phyloP scores from a whole-genome alignment of 352 stramenopile species.

The Globisporangium parvum region DNA sequence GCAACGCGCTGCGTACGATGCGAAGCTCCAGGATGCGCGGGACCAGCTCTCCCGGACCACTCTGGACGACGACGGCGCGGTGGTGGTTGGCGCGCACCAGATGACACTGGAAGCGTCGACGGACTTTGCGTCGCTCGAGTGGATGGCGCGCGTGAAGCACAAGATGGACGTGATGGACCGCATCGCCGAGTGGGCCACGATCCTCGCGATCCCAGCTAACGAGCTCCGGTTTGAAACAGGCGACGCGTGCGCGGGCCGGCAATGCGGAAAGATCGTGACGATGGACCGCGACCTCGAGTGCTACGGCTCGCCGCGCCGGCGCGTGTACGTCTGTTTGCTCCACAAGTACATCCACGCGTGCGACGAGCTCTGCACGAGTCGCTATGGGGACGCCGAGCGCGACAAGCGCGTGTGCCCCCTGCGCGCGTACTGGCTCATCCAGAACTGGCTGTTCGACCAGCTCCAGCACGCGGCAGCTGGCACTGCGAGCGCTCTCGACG shows the following conservation, averaged over 20 bases:
- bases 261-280: constrained; percentile 74
- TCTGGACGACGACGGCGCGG: constrained; percentile 6
- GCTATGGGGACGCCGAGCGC: constrained; percentile 43
- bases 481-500: neutral
- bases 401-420: constrained; percentile 64
- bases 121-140: constrained; percentile 76
- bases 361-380: constrained; percentile 66
- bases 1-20: constrained; percentile 50
- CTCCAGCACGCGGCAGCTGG: constrained; percentile 17
- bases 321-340: constrained; percentile 70
- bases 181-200: constrained; percentile 64
- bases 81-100: constrained; percentile 44
- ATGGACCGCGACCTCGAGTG: constrained; percentile 79
- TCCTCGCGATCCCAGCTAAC: constrained; percentile 51
- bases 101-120: constrained; percentile 59
- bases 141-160: constrained; percentile 79
- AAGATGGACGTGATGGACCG: constrained; percentile 85
- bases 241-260: constrained; percentile 44
- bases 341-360: constrained; percentile 83
- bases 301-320: constrained; percentile 53
- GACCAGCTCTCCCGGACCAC: constrained; percentile 10
- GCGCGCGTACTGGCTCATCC: constrained; percentile 70
- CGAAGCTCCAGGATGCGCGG: constrained; percentile 20
- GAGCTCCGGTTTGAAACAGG: constrained; percentile 73
- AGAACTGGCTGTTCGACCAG: constrained; percentile 77